A percentile compares a stretch with the other conserved stretches of the same genome.
Conservation (phyloP, 2,329 filamentous ascomycete genomes). For the Fusarium gaditjirri region DNA sequence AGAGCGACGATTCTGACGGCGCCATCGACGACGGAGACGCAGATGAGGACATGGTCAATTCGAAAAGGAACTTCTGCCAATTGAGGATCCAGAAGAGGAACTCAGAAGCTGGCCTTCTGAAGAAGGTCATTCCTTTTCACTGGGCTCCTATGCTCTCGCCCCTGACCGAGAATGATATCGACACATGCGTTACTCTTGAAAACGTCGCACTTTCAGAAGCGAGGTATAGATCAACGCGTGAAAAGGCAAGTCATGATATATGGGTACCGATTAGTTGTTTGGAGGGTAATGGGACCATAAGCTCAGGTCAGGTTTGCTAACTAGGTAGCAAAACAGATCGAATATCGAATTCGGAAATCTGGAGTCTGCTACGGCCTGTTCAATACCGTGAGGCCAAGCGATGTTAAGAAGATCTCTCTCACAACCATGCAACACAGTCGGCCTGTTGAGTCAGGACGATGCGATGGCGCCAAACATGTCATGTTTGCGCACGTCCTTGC, state of each 20-base stretch:
- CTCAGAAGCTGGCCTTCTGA: constrained; percentile 48
- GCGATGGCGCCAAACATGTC: constrained; percentile 56
- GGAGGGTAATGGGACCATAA: background rate
- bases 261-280: background rate
- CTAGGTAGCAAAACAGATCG: constrained; percentile 38
- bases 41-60: constrained; percentile 50
- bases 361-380: constrained; percentile 82
- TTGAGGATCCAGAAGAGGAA: constrained; percentile 52
- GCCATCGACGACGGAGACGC: constrained; percentile 56
- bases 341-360: constrained; percentile 48
- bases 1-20: constrained; percentile 38
- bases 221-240: constrained; percentile 60
- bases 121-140: constrained; percentile 64
- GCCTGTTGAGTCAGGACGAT: constrained; percentile 64
- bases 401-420: constrained; percentile 59
- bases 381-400: constrained; percentile 67
- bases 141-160: constrained; percentile 74
- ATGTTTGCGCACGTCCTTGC: constrained; percentile 83
- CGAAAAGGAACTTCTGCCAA: constrained; percentile 54
- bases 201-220: constrained; percentile 63
- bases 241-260: constrained; percentile 58
- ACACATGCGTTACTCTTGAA: constrained; percentile 67
- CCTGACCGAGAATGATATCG: constrained; percentile 73
- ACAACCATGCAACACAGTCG: constrained; percentile 62
- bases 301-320: background rate